Base-by-base conservation (phyloP, 2,329 filamentous ascomycete species). In the Talaromyces piceae region DNA sequence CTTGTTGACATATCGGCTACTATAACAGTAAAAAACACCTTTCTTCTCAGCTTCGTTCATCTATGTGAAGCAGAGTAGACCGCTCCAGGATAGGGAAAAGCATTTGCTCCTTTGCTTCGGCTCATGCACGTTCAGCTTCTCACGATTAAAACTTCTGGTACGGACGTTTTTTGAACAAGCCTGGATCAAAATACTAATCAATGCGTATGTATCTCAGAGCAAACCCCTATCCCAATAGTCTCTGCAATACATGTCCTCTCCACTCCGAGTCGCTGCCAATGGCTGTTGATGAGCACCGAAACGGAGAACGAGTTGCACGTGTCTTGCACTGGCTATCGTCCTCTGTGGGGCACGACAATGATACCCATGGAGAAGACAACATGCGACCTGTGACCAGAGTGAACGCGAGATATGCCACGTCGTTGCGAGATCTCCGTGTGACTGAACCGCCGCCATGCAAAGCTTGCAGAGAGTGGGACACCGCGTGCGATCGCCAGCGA, bases 301-400 rank as follows among this genome's bases (percentile, higher is more conserved):
- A 43, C 4, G 7, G 39, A 25, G 7, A 25, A 25, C 20, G 39
- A 43, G 45, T 52, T 26, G 51, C 44, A 12, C 41, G 30, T 22
- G 51, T 52, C 9, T 30, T 52, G 31, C 41, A 52, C 7, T 52
- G 51, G 51, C 33, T 52, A 6, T 49, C 51, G 4, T 52, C 46
- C 11, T 49, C 51, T 7, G 30, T 30, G 39, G 27, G 30, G 8
- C 20, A 49, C 13, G 11, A 31, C 27, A 5, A 12, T 46, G 16
- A 8, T 26, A 4, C 39, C 12, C 39, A 26, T 26, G 16, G n/a
- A 7, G 27, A 8, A 11, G 27, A 37, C 13, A 13, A 16, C 7
- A 28, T 7, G 25, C 22, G 27, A 4, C 11, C 31, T n/a, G 12
- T 18, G 25, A 47, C 6, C 9, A n/a, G 25, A 16, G 18, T 7